phyloP scores from a whole-genome alignment of 768 basidiomycete species.

The Coprinopsis sp. region DNA sequence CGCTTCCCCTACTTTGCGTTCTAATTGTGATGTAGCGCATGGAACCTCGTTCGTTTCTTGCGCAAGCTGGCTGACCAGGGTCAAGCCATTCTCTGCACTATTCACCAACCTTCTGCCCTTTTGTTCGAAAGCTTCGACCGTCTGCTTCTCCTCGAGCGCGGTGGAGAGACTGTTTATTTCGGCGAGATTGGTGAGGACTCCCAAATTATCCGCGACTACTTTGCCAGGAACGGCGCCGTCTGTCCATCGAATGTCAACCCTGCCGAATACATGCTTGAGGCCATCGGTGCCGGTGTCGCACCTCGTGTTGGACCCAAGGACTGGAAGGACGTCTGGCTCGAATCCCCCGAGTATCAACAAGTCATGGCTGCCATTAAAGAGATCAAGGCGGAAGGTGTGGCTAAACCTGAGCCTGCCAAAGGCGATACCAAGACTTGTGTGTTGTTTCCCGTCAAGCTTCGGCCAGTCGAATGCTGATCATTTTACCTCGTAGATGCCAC shows the following conservation, averaged over 20 bases:
- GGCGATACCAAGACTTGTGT: slow-evolving; percentile 44
- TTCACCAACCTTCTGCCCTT: slow-evolving; percentile 83
- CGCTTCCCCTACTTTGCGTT: slow-evolving; percentile 27
- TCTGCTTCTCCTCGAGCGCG: slow-evolving; percentile 61
- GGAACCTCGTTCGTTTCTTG: slow-evolving; percentile 79
- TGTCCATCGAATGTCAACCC: slow-evolving; percentile 81
- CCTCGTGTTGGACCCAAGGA: slow-evolving; percentile 72
- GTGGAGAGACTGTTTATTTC: slow-evolving; percentile 92
- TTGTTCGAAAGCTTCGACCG: slow-evolving; percentile 86
- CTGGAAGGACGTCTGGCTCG: slow-evolving; percentile 83
- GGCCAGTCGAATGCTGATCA: not conserved
- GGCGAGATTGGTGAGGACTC: slow-evolving; percentile 83
- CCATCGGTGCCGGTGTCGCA: slow-evolving; percentile 33
- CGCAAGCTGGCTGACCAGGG: slow-evolving; percentile 80
- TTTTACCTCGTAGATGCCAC: slow-evolving; percentile 53
- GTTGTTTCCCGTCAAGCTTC: slow-evolving; percentile 13
- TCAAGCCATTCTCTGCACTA: slow-evolving; percentile 87
- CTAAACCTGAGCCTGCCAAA: slow-evolving; percentile 36
- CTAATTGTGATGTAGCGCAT: slow-evolving; percentile 63
- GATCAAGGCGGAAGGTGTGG: slow-evolving; percentile 45
- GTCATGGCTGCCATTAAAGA: slow-evolving; percentile 39
- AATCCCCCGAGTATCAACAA: slow-evolving; percentile 53
- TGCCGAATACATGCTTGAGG: slow-evolving; percentile 25
- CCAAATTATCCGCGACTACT: slow-evolving; percentile 65
- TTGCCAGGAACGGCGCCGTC: slow-evolving; percentile 64